These are phyloP conservation scores for Sordariomycetes sp. DNA, from an alignment of 2,329 filamentous ascomycete species.

Conservation along the genomic window DNA sequence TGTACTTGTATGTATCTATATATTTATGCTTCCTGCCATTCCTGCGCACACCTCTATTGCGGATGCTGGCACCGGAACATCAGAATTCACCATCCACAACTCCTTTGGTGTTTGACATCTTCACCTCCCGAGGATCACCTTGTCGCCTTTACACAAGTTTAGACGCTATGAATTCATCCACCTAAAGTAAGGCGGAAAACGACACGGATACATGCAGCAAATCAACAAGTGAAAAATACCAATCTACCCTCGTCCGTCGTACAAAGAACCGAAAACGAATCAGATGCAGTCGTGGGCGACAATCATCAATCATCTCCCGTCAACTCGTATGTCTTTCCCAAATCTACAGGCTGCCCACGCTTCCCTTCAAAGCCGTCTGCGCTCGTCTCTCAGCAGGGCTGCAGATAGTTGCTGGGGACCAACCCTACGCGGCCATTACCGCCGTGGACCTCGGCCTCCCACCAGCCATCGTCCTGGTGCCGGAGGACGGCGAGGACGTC, in stretches of 20 bases:
- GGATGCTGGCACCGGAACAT: too few species aligned
- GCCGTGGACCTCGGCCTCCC: constrained; percentile 89
- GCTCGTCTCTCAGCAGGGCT: constrained; percentile 30
- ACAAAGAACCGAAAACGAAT: not conserved
- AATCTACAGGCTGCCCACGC: not conserved
- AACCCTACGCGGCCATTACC: constrained; percentile 48
- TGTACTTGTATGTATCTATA: too few species aligned
- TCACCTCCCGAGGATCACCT: too few species aligned
- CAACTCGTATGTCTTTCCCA: not conserved
- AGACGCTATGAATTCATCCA: not conserved
- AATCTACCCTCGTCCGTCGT: not conserved
- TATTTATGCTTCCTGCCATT: too few species aligned
- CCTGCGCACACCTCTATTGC: too few species aligned
- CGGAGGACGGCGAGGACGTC: constrained; percentile 82
- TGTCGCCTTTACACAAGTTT: too few species aligned
- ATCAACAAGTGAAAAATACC: not conserved
- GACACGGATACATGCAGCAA: not conserved
- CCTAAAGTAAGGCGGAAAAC: not conserved
- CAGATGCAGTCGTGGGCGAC: not conserved
- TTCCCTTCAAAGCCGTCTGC: not conserved
- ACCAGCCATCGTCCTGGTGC: constrained; percentile 97
- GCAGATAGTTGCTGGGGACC: constrained; percentile 59
- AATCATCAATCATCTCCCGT: not conserved
- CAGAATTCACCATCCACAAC: too few species aligned
- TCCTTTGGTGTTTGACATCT: too few species aligned